Evolutionary conservation across 768 basidiomycete genomes (phyloP), one percentile per base, ranked within the genome.

Genomic region (Tulasnella sp.): DNA sequence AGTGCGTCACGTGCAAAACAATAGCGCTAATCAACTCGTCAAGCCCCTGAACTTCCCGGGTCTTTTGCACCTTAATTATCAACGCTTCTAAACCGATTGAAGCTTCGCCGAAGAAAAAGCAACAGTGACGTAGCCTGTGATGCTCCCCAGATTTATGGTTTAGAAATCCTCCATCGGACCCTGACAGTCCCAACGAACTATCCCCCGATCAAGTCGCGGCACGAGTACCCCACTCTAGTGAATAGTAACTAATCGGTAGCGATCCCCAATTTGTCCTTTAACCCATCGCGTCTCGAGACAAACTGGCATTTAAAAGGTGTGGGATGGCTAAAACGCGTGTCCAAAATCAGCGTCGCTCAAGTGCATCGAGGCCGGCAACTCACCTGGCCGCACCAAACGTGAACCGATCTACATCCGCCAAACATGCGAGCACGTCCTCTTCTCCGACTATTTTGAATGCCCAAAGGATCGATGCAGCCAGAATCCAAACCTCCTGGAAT

Each of bases 401-500:
- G 64, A 69, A 69, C 34, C 31, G 31, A 18, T 69, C 64, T 2
- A 37, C 14, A 37, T 37, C 31, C 31, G 3, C 31, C 64, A n/a
- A 28, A 64, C 28, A n/a, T 31, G 24, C 12, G 11, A 14, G n/a
- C 12, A 28, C 60, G 5, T 64, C 60, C 9, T 64, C 60, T 5
- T 8, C n/a, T 12, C 48, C 48, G 6, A n/a, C 24, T 0, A 54
- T 6, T 8, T 54, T 28, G 20, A 76, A 76, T 0, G 9, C 46
- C 34, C 46, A 44, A 37, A 76, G 48, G 40, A 76, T 7, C 12
- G 76, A 34, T 1, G 76, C 46, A 11, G 54, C 54, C n/a, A 54
- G 11, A 34, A 78, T 78, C 77, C 77, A 78, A 7, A 60, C 9
- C 16, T 22, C 16, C 7, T 54, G 60, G 22, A 75, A 48, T 72